Evolutionary conservation across 2,329 filamentous ascomycete species (phyloP).

Genomic region (Calonectria pteridis): DNA sequence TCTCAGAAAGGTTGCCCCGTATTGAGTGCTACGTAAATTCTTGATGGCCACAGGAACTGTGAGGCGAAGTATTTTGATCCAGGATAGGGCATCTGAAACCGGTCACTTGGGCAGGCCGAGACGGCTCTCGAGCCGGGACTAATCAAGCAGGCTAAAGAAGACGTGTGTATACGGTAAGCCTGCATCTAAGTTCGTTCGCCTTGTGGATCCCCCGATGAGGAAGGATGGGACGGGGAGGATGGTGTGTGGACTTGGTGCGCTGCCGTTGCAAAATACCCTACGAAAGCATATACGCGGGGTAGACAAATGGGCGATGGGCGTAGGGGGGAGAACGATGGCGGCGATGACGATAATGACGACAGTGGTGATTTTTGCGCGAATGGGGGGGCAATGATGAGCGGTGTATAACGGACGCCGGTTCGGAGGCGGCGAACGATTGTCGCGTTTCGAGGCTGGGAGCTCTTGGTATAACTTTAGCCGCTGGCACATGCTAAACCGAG

Average conservation of each 20-base stretch:
- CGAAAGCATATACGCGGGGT: slow-evolving; percentile 1
- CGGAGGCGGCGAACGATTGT: neutral
- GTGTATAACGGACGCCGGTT: neutral
- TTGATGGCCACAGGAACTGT: neutral
- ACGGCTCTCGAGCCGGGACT: neutral
- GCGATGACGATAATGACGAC: neutral
- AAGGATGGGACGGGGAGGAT: neutral
- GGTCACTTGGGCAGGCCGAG: neutral
- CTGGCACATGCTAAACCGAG: neutral
- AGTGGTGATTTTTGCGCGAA: neutral
- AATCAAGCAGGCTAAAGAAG: neutral
- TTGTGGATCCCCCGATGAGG: slow-evolving; percentile 2
- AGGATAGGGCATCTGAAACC: neutral
- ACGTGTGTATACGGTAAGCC: neutral
- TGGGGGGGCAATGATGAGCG: neutral
- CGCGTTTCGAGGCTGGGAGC: neutral
- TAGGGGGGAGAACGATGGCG: neutral
- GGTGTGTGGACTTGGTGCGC: neutral
- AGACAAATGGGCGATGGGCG: neutral
- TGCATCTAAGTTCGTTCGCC: neutral
- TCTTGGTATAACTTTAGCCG: neutral
- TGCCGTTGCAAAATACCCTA: slow-evolving; percentile 1
- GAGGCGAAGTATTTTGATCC: neutral
- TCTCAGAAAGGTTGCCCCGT: neutral
- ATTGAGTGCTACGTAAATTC: neutral